phyloP scores from a whole-genome alignment of 2,329 filamentous ascomycete species.

The Penicillium sp. region DNA sequence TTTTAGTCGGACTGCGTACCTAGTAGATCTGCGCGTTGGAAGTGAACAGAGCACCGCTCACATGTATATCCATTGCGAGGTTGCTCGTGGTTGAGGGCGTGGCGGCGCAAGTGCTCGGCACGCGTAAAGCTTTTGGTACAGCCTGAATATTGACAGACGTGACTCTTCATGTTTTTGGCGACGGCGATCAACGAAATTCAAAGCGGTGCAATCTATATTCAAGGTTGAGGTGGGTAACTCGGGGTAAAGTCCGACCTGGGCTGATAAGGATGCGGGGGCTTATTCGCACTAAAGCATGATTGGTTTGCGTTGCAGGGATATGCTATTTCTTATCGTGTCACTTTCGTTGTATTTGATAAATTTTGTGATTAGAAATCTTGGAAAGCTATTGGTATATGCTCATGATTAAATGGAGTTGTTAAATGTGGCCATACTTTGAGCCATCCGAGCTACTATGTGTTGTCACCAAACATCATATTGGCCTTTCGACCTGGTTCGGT shows the following conservation, averaged over 20 bases:
- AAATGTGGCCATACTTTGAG: too few species aligned
- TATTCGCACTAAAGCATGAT: slow-evolving; percentile 8
- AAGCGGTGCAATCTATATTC: not conserved
- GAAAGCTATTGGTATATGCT: too few species aligned
- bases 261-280: slow-evolving; percentile 23
- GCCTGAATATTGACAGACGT: slow-evolving; percentile 15
- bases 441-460: too few species aligned
- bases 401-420: too few species aligned
- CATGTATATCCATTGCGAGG: slow-evolving; percentile 56
- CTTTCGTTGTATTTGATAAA: too few species aligned
- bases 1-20: slow-evolving; percentile 41
- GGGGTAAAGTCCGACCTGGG: slow-evolving; percentile 9
- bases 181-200: not conserved
- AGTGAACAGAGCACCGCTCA: slow-evolving; percentile 61
- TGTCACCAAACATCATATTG: not conserved
- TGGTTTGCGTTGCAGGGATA: slow-evolving; percentile 3
- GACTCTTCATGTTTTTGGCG: slow-evolving; percentile 11
- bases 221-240: not conserved
- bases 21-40: slow-evolving; percentile 62
- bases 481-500: not conserved
- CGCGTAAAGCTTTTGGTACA: slow-evolving; percentile 52
- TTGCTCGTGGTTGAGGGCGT: slow-evolving; percentile 59
- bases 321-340: not conserved
- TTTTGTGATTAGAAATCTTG: too few species aligned
- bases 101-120: slow-evolving; percentile 60